Evolutionary conservation across 768 basidiomycete species (phyloP).

Genomic region (Hericium coralloides): DNA sequence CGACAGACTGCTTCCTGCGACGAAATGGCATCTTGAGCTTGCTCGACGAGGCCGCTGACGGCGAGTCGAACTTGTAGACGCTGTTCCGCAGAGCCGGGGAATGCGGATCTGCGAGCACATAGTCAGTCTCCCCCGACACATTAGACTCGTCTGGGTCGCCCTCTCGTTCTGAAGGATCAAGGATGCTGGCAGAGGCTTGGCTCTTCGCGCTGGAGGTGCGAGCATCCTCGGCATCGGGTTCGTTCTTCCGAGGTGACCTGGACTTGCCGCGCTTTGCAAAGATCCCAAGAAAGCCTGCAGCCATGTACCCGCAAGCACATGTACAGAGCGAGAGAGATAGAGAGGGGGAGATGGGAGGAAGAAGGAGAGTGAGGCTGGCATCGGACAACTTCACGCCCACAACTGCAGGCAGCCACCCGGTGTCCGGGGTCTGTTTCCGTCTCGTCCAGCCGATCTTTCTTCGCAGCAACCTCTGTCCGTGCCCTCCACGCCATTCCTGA

Average conservation of each 20-base stretch:
- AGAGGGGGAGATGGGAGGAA: too few species aligned
- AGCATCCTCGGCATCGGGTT: neutral
- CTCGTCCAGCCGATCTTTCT: too few species aligned
- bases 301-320: neutral
- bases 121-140: constrained; percentile 10
- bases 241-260: neutral
- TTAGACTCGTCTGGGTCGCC: constrained; percentile 2
- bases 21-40: constrained; percentile 38
- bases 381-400: too few species aligned
- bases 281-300: constrained; percentile 4
- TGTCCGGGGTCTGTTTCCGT: too few species aligned
- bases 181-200: constrained; percentile 5
- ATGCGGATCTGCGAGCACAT: constrained; percentile 10
- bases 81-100: constrained; percentile 2
- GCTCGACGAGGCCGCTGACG: constrained; percentile 28
- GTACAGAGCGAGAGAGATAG: too few species aligned
- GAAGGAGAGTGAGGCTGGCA: too few species aligned
- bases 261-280: constrained; percentile 10
- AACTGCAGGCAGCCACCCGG: too few species aligned
- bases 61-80: constrained; percentile 5
- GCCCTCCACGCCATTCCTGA: too few species aligned
- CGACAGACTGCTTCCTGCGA: constrained; percentile 23
- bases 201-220: neutral
- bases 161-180: constrained; percentile 2
- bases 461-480: too few species aligned